Base-by-base conservation (phyloP, 495 filamentous ascomycete genomes). In the Pyrenopolyporus hunteri region DNA sequence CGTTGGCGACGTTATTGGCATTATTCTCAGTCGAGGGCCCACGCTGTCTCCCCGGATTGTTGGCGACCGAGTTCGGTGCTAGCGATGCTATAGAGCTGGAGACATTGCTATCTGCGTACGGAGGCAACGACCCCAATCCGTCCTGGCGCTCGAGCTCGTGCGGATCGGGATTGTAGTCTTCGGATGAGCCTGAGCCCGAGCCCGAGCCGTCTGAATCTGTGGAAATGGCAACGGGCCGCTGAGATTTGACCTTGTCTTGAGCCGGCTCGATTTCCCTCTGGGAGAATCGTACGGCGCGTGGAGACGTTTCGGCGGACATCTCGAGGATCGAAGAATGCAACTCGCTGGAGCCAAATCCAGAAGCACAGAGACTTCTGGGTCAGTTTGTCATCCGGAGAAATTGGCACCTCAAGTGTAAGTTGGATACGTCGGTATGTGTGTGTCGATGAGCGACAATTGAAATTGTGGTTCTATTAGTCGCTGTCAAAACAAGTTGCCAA, bases 201-300 rank as follows among this genome's bases (percentile, higher is more conserved):
- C 77, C 82, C 25, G 86, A 87, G 56, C 79, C 84, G 32, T 85
- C 86, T 19, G 86, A 89, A 67, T 89, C 88, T 52, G 68, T 84
- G 62, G 73, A 80, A 68, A 72, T 73, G 47, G 74, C 76, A 66
- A 67, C 49, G 10, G 85, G 78, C 42, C 83, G 82, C 23, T 66
- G 64, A 36, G 66, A 67, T 52, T 78, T 78, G 62, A 69, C 54
- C 49, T 67, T 74, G 11, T 80, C 74, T 23, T 69, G 43, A 22
- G 54, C 66, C 37, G 56, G 57, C 42, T 48, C 75, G 47, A 73
- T 69, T 20, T 74, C 76, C 66, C 66, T 57, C 23, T 76, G 71
- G 8, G 75, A 79, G 64, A 85, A 85, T 59, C 82, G 80, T 57
- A 83, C 79, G 50, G 72, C 69, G 49, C 81, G 76, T 43, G 80